phyloP scores from a whole-genome alignment of 2,329 filamentous ascomycete species.

The Cordyceps tenuipes region DNA sequence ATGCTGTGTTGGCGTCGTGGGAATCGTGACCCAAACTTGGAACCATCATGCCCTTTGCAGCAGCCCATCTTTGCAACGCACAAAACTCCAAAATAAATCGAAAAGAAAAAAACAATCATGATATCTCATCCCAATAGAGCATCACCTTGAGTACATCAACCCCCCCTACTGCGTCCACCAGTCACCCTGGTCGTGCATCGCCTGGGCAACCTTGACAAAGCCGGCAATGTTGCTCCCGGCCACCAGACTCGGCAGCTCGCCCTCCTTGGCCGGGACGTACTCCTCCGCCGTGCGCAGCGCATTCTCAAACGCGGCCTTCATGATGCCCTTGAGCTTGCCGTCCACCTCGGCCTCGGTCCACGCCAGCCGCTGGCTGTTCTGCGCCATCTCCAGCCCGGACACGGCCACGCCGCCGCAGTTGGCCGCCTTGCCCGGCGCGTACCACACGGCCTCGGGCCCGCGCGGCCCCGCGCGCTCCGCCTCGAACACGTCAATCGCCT shows the following conservation, averaged over 20 bases:
- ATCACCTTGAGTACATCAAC: no score
- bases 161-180: constrained; percentile 53
- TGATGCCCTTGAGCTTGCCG: constrained; percentile 82
- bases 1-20: constrained; percentile 11
- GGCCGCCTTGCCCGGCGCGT: constrained; percentile 92
- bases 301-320: constrained; percentile 88
- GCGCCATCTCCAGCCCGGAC: constrained; percentile 96
- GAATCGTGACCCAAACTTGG: constrained; percentile 5
- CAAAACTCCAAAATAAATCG: constrained; percentile 7
- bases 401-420: constrained; percentile 97
- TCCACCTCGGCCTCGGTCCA: constrained; percentile 92
- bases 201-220: constrained; percentile 89
- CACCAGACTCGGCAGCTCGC: constrained; percentile 80
- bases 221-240: constrained; percentile 96
- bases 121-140: neutral
- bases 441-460: constrained; percentile 71
- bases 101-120: constrained; percentile 1
- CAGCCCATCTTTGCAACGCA: neutral
- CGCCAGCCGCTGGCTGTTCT: constrained; percentile 80
- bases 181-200: constrained; percentile 95
- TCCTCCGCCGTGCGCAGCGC: constrained; percentile 83
- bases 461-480: constrained; percentile 57
- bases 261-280: constrained; percentile 71
- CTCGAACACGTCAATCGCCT: constrained; percentile 91
- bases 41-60: constrained; percentile 10